A percentile compares a stretch with the other conserved stretches of the same genome.
Evolutionary conservation across 2,329 filamentous ascomycete species (phyloP).

Genomic region (Xylariaceae sp.): DNA sequence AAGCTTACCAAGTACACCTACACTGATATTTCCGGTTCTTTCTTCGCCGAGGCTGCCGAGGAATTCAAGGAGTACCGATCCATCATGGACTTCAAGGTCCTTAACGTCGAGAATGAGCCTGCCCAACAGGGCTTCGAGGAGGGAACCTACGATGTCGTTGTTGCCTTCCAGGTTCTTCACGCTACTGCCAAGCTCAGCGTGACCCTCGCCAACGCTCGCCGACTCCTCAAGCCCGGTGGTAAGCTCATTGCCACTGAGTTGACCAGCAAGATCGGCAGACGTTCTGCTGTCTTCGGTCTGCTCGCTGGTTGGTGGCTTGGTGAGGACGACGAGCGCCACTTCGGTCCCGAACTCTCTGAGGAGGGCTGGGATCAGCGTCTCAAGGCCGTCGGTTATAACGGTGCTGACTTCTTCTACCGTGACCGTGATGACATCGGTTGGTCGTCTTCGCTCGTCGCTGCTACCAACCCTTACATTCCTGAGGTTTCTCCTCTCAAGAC

Average conservation of each 20-base stretch:
- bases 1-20: conserved; percentile 40
- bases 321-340: conserved; percentile 26
- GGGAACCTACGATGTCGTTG: conserved; percentile 28
- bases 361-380: conserved; percentile 27
- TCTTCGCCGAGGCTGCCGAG: conserved; percentile 33
- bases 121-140: conserved; percentile 27
- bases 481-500: conserved; percentile 19
- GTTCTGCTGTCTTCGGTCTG: conserved; percentile 30
- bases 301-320: conserved; percentile 33
- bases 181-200: conserved; percentile 27
- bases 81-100: conserved; percentile 29
- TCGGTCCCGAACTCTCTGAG: conserved; percentile 25
- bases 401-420: conserved; percentile 26
- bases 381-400: conserved; percentile 24
- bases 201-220: conserved; percentile 25
- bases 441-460: conserved; percentile 26
- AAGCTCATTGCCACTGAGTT: conserved; percentile 29
- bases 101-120: conserved; percentile 27
- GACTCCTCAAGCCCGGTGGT: conserved; percentile 30
- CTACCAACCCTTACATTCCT: conserved; percentile 22
- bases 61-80: conserved; percentile 27
- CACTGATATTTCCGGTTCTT: conserved; percentile 41
- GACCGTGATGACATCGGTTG: conserved; percentile 27
- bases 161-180: conserved; percentile 32
- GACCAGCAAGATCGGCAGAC: conserved; percentile 26